Evolutionary conservation across 1,284 basidiomycete genomes (phyloP), one percentile per base, ranked within the genome.

Genomic region (Boletus semigastroideus): DNA sequence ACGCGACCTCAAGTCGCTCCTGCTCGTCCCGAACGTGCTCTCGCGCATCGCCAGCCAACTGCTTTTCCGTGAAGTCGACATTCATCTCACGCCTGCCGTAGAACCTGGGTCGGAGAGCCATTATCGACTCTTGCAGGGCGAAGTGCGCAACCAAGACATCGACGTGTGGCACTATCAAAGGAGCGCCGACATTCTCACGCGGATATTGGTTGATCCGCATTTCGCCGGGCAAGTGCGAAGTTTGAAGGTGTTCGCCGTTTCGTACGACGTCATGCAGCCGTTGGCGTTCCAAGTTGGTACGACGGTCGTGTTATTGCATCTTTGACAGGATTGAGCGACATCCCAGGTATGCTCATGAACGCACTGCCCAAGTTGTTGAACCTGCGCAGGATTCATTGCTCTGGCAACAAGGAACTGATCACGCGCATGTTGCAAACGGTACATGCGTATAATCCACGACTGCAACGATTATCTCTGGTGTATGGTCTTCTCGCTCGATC

Each of bases 161-260:
- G 75, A 82, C 55, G 70, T 71, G 28, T 74, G 77, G 58, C 78
- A 84, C 60, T 78, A 82, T 1, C 82, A 81, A 56, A 76, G 84
- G n/a, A 86, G 78, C 55, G 85, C 86, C 4, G 86, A 87, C 59
- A 85, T 88, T 51, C 72, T 88, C 37, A 83, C 83, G 0, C 73
- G 82, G 25, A 79, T 88, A 55, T 81, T 87, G 51, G 75, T 78
- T 11, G 84, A 87, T 61, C 60, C 74, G 1, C 65, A 72, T 11
- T 87, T 87, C 58, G 82, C 86, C 1, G 71, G 72, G 51, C 75
- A 79, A 33, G 78, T 88, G 42, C 73, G 72, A 59, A 82, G 78
- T 17, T 58, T 88, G 55, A 74, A 79, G 11, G 77, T 88, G 22
- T 84, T 78, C 59, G 81, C 82, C 1, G 73, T 76, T 10, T 71